These are phyloP conservation scores for Tuber melanosporum DNA, from an alignment of 495 filamentous ascomycete species.

Conservation along the genomic window DNA sequence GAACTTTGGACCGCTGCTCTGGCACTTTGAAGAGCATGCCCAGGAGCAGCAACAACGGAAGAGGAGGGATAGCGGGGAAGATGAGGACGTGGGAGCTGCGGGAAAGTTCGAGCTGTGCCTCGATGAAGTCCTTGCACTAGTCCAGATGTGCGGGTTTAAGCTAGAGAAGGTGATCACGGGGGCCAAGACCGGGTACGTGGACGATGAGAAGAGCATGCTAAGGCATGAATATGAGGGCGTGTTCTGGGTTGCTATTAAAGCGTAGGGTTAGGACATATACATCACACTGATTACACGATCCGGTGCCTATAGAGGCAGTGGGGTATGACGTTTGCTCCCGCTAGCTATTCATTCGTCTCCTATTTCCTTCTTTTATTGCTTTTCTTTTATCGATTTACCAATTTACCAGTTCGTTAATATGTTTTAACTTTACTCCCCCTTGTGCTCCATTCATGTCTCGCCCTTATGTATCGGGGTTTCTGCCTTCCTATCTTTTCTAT, in stretches of 20 bases:
- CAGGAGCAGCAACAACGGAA: conserved; percentile 23
- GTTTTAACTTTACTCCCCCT: not conserved
- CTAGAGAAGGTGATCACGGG: conserved; percentile 38
- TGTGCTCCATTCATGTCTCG: not conserved
- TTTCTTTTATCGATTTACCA: not conserved
- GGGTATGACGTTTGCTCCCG: not conserved
- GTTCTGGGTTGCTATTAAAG: conserved; percentile 43
- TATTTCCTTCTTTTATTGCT: not conserved
- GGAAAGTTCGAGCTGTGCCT: conserved; percentile 42
- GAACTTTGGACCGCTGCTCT: conserved; percentile 48
- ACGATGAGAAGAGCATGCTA: conserved; percentile 41
- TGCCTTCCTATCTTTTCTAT: not conserved
- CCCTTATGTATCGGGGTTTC: not conserved
- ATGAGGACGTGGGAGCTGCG: conserved; percentile 4
- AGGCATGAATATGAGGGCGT: conserved; percentile 41
- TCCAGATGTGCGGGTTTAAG: conserved; percentile 41
- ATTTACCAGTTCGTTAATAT: not conserved
- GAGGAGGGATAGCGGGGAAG: conserved; percentile 10
- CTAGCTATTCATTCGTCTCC: not conserved
- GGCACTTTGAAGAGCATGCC: conserved; percentile 38
- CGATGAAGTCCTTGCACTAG: conserved; percentile 41
- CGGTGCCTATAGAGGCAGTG: not conserved
- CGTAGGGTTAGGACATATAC: not conserved
- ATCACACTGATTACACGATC: no score
- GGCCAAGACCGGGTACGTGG: conserved; percentile 40